A percentile compares a stretch with the other conserved stretches of the same genome.
These are phyloP conservation scores for Stylonectria norvegica DNA, from an alignment of 2,329 filamentous ascomycete genomes.

Conservation along the genomic window DNA sequence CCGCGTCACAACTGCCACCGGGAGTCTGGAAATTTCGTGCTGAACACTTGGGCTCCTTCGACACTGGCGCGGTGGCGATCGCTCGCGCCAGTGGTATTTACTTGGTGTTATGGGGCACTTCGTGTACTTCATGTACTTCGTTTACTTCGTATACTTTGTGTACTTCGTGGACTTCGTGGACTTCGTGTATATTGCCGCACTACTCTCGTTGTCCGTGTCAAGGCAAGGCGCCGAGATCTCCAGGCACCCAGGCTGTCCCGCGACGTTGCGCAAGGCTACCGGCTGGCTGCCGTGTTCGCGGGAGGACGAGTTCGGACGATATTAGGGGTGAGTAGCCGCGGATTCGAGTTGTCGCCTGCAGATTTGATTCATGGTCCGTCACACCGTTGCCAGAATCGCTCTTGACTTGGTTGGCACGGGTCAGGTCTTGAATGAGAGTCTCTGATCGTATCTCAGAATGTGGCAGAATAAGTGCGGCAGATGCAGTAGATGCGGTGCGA, in stretches of 20 bases:
- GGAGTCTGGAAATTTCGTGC: too few relatives aligned
- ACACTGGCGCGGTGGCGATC: too few relatives aligned
- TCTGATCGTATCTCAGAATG: background rate
- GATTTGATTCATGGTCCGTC: slow-evolving; percentile 17
- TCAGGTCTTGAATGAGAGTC: background rate
- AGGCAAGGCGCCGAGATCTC: slow-evolving; percentile 14
- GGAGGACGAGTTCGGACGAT: slow-evolving; percentile 9
- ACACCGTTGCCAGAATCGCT: slow-evolving; percentile 13
- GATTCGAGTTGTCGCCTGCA: slow-evolving; percentile 15
- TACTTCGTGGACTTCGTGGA: too few relatives aligned
- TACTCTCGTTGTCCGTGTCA: slow-evolving; percentile 13
- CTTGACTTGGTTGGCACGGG: slow-evolving; percentile 6
- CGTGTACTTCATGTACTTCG: too few relatives aligned
- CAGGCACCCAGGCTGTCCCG: too few relatives aligned
- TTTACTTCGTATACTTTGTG: too few relatives aligned
- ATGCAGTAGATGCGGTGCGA: slow-evolving; percentile 9
- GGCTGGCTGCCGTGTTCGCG: slow-evolving; percentile 11
- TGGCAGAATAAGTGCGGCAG: background rate
- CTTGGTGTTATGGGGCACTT: too few relatives aligned
- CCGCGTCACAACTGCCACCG: too few relatives aligned
- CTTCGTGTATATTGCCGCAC: too few relatives aligned
- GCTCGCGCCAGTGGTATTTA: too few relatives aligned
- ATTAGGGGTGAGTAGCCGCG: slow-evolving; percentile 13
- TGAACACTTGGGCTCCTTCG: too few relatives aligned
- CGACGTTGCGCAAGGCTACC: slow-evolving; percentile 17